Base-by-base conservation (phyloP, 2,329 filamentous ascomycete species). In the Lachnellula arida region DNA sequence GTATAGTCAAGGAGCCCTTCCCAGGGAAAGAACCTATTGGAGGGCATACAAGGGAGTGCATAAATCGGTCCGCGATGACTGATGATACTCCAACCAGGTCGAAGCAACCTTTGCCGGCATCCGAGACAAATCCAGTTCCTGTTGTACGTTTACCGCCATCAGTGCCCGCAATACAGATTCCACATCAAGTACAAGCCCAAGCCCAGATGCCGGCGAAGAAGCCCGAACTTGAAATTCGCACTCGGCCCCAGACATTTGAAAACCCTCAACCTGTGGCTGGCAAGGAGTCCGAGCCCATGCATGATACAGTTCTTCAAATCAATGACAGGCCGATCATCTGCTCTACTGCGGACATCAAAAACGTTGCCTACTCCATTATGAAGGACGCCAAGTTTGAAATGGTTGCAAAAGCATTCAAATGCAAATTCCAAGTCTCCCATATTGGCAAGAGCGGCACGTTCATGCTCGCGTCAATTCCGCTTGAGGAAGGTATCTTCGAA, bases 1-100 rank as follows among this genome's bases (percentile, higher is more conserved):
- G 22, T 47, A 40, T 42, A 51, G 48, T 46, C 39, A 42, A 32
- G 15, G 48, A 55, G 40, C 48, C 40, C 8, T 55, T 55, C 32
- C 53, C 53, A 5, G 50, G 42, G 40, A 46, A 42, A 4, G 17
- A 51, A 3, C 49, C 49, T 22, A n/a, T 40, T 19, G 49, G 49
- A 7, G 44, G 44, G 14, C 44, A 47, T 32, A 28, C 44, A 14
- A 11, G 9, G 7, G 22, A 22, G 6, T 51, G 35, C 22, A 42
- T 34, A 19, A 43, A 32, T 5, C 15, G 11, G 43, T 44, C 39
- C 32, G 39, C 5, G 22, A 51, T 22, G 22, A 11, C 7, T 22
- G 14, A 14, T 23, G 2, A 12, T 23, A 23, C 12, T 12, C 11
- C n/a, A 19, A 23, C 42, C 2, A 14, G 17, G 19, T 19, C 7